Percentiles rank a stretch among this genome's conserved stretches.
These are phyloP conservation scores for Quercus rubra DNA, from an alignment of 306 rosid genomes.

Conservation along the genomic window DNA sequence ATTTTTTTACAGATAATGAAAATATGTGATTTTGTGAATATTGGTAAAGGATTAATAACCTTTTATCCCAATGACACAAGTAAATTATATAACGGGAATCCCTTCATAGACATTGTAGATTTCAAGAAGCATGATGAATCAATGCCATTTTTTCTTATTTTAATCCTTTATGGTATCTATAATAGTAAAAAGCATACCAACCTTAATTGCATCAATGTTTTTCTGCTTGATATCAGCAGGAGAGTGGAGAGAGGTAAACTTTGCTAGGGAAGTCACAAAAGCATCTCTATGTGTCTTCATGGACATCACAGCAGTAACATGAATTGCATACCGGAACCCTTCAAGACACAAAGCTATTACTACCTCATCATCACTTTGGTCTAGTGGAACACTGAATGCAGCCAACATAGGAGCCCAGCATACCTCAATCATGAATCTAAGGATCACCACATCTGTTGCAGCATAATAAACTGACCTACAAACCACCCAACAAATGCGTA, in stretches of 20 bases:
- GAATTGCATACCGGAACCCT: conserved; percentile 93
- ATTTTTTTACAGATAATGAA: too few relatives aligned
- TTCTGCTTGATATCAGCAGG: conserved; percentile 97
- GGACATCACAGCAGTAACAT: conserved; percentile 91
- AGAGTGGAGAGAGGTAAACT: conserved; percentile 95
- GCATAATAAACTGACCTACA: conserved; percentile 96
- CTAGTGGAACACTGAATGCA: conserved; percentile 99
- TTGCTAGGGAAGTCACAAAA: conserved; percentile 94
- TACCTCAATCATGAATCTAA: conserved; percentile 93
- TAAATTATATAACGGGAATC: neutral
- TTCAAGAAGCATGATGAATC: neutral
- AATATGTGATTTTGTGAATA: neutral
- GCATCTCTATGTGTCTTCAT: conserved; percentile 99
- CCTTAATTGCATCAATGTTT: conserved; percentile 94
- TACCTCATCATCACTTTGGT: conserved; percentile 93
- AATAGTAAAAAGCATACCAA: conserved; percentile 37
- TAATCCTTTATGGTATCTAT: conserved; percentile 7
- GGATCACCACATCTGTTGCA: conserved; percentile 89
- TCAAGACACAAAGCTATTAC: conserved; percentile 83
- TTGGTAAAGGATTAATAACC: neutral
- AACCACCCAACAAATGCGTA: conserved; percentile 28
- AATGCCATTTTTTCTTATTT: conserved; percentile 2
- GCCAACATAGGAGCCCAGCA: conserved; percentile 99
- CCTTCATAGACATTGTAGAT: neutral
- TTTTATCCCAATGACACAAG: neutral